These are phyloP conservation scores for Cyclotella kingstonii DNA, from an alignment of 108 stramenopile genomes.

Conservation along the genomic window DNA sequence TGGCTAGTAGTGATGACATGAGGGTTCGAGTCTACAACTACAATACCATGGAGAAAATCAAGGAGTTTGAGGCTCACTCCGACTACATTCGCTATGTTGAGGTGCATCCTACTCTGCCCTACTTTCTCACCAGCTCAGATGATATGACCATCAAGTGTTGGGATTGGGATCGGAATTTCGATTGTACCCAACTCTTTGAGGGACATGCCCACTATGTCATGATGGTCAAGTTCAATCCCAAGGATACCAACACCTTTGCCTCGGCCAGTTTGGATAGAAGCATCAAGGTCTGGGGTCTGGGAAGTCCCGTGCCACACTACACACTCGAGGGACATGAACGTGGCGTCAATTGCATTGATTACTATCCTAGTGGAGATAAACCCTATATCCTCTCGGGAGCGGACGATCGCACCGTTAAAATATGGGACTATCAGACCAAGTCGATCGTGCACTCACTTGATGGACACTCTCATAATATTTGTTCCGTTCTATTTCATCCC, in stretches of 20 bases:
- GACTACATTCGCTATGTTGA: constrained; percentile 99
- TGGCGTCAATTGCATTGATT: constrained; percentile 98
- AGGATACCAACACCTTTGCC: constrained; percentile 99
- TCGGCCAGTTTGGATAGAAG: constrained; percentile 94
- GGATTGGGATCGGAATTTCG: constrained; percentile 97
- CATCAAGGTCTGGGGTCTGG: constrained; percentile 98
- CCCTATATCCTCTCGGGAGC: constrained; percentile 98
- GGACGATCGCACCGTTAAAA: constrained; percentile 97
- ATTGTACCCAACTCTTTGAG: constrained; percentile 94
- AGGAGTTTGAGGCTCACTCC: constrained; percentile 97
- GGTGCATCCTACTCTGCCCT: constrained; percentile 95
- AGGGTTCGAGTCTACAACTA: constrained; percentile 95
- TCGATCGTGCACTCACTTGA: constrained; percentile 95
- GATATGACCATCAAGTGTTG: constrained; percentile 99
- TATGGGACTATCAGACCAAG: constrained; percentile 94
- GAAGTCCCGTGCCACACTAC: constrained; percentile 89
- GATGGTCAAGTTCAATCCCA: constrained; percentile 99
- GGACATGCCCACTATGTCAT: constrained; percentile 99
- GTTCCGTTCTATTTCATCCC: constrained; percentile 97
- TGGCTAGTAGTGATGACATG: constrained; percentile 94
- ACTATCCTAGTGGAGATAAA: constrained; percentile 98
- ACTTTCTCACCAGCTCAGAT: constrained; percentile 87
- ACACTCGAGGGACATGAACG: constrained; percentile 98
- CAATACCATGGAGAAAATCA: constrained; percentile 99
- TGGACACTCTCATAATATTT: constrained; percentile 97